Conservation (phyloP, 2,329 filamentous ascomycete species). For the Fusarium sp. region DNA sequence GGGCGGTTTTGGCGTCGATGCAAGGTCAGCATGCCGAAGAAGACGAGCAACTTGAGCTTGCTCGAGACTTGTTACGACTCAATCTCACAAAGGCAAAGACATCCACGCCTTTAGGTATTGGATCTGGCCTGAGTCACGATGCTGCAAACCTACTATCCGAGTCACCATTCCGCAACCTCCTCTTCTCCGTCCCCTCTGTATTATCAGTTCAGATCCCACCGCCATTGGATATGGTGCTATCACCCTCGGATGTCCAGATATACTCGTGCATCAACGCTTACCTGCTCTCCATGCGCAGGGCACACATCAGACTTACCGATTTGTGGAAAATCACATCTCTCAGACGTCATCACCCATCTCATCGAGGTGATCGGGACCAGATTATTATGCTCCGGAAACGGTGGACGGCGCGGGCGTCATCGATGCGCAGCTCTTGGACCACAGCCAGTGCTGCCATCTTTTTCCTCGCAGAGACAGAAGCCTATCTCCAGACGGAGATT, state of each 20-base stretch:
- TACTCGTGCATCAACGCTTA: constrained; percentile 93
- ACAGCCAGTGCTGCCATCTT: constrained; percentile 89
- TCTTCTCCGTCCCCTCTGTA: constrained; percentile 79
- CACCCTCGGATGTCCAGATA: constrained; percentile 77
- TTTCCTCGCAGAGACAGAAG: constrained; percentile 87
- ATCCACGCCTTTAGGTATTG: constrained; percentile 52
- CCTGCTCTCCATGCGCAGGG: constrained; percentile 84
- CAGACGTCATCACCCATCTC: constrained; percentile 80
- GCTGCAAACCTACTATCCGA: constrained; percentile 53
- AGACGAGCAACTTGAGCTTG: constrained; percentile 85
- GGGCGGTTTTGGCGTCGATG: constrained; percentile 82
- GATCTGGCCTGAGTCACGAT: constrained; percentile 49
- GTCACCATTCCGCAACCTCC: constrained; percentile 80
- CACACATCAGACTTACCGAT: constrained; percentile 84
- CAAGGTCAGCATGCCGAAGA: constrained; percentile 78
- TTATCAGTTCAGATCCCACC: constrained; percentile 80
- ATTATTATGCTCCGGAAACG: constrained; percentile 73
- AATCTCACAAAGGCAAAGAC: constrained; percentile 65
- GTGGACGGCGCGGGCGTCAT: constrained; percentile 70
- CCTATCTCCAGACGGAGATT: constrained; percentile 91
- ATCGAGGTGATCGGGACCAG: constrained; percentile 69
- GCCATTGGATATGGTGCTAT: constrained; percentile 89
- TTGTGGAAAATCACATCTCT: constrained; percentile 88
- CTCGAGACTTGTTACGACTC: constrained; percentile 80
- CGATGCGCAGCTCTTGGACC: constrained; percentile 89